Base-by-base conservation (phyloP, 768 basidiomycete species). In the Sarcodon aspratus region DNA sequence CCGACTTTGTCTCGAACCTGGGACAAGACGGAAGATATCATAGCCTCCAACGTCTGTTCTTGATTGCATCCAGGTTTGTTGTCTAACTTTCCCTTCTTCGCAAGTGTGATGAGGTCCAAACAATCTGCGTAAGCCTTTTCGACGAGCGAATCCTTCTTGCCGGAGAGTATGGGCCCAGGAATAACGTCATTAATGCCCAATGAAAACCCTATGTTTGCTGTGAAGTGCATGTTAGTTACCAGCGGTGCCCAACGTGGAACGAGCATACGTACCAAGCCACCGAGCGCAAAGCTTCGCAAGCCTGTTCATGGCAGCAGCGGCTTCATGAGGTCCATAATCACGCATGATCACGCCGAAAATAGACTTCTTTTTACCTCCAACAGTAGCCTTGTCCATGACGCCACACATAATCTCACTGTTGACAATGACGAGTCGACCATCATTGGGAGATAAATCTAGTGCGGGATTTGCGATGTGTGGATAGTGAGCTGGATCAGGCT, bases 351-450 rank as follows among this genome's bases (percentile, higher is more conserved):
- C 90, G 54, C 95, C 95, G 60, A 98, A 99, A 38, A 99, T 91
- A 2, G 93, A 96, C 61, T 97, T 98, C 73, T 99, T 98, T 77
- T 99, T 99, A 57, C 90, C 87, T 48, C 96, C 96, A 3, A 98
- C 85, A 0, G 92, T 97, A 12, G 89, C 88, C 68, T 99, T 99
- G 69, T 99, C 96, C 83, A 98, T 95, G 12, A 92, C 88, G 40
- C 96, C 96, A 58, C 94, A 97, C 92, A 98, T 99, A 57, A 99
- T 91, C 66, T 99, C 94, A 60, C 88, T 92, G 63, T 98, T 99
- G 53, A 93, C 81, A 48, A 99, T 80, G 42, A 99, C 96, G 27
- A 99, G 76, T 82, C 90, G 98, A 1, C 95, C 95, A 57, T 99
- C 96, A 59, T 99, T 98, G 0, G 95, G 94, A 9, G 89, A 86